These are phyloP conservation scores for Capsella bursapastoris DNA, from an alignment of 345 rosid species.

Conservation along the genomic window DNA sequence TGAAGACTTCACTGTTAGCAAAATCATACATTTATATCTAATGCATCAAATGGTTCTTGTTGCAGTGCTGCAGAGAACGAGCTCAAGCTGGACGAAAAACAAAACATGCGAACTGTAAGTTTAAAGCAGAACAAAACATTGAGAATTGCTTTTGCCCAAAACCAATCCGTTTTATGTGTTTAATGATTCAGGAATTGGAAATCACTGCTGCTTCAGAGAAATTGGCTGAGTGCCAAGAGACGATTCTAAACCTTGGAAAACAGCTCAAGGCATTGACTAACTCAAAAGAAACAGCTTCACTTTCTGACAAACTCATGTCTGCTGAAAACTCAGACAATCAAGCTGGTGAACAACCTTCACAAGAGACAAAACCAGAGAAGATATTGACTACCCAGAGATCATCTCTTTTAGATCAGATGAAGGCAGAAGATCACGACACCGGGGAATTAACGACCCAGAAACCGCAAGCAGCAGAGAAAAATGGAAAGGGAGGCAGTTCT, in stretches of 20 bases:
- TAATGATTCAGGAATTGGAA: constrained; percentile 70
- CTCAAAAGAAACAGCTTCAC: constrained; percentile 57
- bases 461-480: constrained; percentile 36
- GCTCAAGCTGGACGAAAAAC: constrained; percentile 52
- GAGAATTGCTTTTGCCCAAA: background rate
- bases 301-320: constrained; percentile 57
- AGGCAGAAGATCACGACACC: constrained; percentile 65
- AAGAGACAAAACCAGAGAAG: constrained; percentile 46
- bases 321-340: constrained; percentile 35
- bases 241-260: constrained; percentile 83
- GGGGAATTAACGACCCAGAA: constrained; percentile 32
- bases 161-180: constrained; percentile 20
- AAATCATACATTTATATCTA: constrained; percentile 18
- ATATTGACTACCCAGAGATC: constrained; percentile 60
- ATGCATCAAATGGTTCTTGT: constrained; percentile 36
- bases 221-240: constrained; percentile 93
- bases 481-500: constrained; percentile 38
- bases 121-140: constrained; percentile 36
- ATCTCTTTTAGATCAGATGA: constrained; percentile 83
- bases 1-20: constrained; percentile 44
- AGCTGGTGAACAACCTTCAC: constrained; percentile 34
- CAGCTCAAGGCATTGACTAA: constrained; percentile 82
- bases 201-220: constrained; percentile 90
- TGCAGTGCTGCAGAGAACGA: constrained; percentile 61
- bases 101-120: constrained; percentile 70